Percentiles rank a stretch among this genome's conserved stretches.
Evolutionary conservation across 208 protist species (phyloP).

Genomic region (Entamoeba moshkovskii): DNA sequence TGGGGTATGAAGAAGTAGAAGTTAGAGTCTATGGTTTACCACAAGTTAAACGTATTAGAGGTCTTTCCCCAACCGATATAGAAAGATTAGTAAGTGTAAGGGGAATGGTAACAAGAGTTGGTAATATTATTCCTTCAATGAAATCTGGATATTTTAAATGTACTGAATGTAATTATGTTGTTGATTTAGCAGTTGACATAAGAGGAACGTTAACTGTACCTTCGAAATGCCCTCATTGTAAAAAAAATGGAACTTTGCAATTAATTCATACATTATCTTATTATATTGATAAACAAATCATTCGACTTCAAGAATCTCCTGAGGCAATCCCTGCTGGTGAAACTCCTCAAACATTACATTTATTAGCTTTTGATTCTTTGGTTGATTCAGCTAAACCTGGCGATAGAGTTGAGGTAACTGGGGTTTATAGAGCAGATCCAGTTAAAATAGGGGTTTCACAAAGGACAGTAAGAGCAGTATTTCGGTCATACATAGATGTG

Average conservation of each 20-base stretch:
- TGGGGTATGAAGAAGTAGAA: background rate
- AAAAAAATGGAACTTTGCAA: background rate
- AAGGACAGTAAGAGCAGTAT: conserved; percentile 50
- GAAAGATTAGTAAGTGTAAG: background rate
- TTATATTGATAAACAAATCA: background rate
- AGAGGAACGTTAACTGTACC: background rate
- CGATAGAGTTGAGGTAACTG: conserved; percentile 86
- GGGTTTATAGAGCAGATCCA: conserved; percentile 78
- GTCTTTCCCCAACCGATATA: background rate
- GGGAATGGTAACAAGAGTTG: background rate
- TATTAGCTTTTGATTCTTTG: conserved; percentile 75
- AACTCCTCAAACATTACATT: conserved; percentile 82
- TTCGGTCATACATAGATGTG: conserved; percentile 23
- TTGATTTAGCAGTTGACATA: background rate
- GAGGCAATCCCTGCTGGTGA: conserved; percentile 67
- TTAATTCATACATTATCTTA: background rate
- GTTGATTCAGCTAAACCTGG: conserved; percentile 83
- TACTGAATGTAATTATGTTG: background rate
- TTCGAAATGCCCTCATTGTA: background rate
- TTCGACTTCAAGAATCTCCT: conserved; percentile 17
- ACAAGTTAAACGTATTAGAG: background rate
- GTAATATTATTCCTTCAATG: background rate
- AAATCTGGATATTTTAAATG: background rate
- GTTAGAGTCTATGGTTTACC: background rate
- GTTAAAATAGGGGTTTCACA: conserved; percentile 73